Evolutionary conservation across 1,284 basidiomycete species (phyloP).

Genomic region (Kwoniella shivajii): DNA sequence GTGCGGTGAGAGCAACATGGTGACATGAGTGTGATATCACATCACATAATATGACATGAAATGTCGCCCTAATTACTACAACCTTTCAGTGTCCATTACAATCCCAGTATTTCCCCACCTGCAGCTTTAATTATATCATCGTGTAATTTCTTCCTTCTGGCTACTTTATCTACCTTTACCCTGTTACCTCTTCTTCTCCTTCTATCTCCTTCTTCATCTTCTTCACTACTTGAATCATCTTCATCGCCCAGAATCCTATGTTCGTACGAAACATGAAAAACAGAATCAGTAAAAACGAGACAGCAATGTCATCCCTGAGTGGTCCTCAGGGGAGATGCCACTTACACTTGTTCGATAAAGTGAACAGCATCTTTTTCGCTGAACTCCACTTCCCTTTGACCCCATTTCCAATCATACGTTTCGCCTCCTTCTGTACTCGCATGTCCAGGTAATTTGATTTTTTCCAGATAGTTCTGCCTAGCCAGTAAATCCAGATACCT

Average conservation of each 20-base stretch:
- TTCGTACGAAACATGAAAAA: neutral
- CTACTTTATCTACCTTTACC: constrained; percentile 9
- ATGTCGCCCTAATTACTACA: constrained; percentile 2
- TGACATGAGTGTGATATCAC: neutral
- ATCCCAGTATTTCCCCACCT: constrained; percentile 33
- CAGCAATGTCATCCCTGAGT: no score
- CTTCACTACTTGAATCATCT: constrained; percentile 25
- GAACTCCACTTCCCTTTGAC: constrained; percentile 50
- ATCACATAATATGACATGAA: neutral
- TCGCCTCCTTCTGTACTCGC: constrained; percentile 14
- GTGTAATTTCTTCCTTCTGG: constrained; percentile 32
- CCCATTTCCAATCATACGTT: constrained; percentile 49
- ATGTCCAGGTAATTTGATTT: constrained; percentile 30
- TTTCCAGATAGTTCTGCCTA: constrained; percentile 49
- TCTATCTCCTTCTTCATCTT: constrained; percentile 22
- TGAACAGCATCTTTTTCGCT: constrained; percentile 44
- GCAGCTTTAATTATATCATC: constrained; percentile 44
- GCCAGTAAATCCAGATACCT: constrained; percentile 48
- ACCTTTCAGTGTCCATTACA: constrained; percentile 2
- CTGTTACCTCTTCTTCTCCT: constrained; percentile 8
- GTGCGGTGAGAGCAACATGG: no score
- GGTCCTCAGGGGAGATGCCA: neutral
- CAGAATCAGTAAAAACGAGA: no score
- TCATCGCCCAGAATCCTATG: constrained; percentile 14
- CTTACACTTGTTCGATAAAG: constrained; percentile 50